Evolutionary conservation across 306 rosid species (phyloP).

Genomic region (Cicer arietinum): DNA sequence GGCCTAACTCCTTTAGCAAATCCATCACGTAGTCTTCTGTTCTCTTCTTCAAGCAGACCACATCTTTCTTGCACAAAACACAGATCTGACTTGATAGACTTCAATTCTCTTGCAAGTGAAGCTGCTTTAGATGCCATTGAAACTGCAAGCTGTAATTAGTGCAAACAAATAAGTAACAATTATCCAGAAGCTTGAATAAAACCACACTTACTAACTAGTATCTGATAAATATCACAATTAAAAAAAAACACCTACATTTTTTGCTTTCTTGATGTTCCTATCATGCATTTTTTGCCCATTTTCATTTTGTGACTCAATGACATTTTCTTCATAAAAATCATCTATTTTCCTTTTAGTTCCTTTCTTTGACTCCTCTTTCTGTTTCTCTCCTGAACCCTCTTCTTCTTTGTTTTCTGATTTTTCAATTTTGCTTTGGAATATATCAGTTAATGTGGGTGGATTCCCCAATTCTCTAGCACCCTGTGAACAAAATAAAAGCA

Average conservation of each 20-base stretch:
- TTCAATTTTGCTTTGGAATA: conserved; percentile 61
- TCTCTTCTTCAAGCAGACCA: conserved; percentile 83
- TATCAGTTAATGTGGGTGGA: conserved; percentile 84
- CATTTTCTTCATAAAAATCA: conserved; percentile 60
- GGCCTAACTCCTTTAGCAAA: conserved; percentile 73
- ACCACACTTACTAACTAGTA: neutral
- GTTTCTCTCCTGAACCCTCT: conserved; percentile 47
- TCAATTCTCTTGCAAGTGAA: conserved; percentile 80
- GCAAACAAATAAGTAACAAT: conserved; percentile 4
- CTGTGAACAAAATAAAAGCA: conserved; percentile 40
- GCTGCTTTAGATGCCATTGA: conserved; percentile 92
- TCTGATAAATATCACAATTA: neutral
- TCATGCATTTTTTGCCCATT: conserved; percentile 51
- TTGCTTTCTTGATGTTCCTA: conserved; percentile 75
- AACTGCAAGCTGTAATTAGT: conserved; percentile 65
- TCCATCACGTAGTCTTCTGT: conserved; percentile 78
- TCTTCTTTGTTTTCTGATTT: conserved; percentile 53
- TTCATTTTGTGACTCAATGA: conserved; percentile 47
- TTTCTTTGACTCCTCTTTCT: conserved; percentile 52
- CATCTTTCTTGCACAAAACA: conserved; percentile 86
- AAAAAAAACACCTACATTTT: conserved; percentile 60
- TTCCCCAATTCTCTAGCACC: conserved; percentile 81
- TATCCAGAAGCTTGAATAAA: conserved; percentile 18
- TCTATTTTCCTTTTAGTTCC: conserved; percentile 80
- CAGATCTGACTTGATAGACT: conserved; percentile 69